These are phyloP conservation scores for Cladosporium sphaerospermum DNA, from an alignment of 2,329 filamentous ascomycete genomes.

Conservation along the genomic window DNA sequence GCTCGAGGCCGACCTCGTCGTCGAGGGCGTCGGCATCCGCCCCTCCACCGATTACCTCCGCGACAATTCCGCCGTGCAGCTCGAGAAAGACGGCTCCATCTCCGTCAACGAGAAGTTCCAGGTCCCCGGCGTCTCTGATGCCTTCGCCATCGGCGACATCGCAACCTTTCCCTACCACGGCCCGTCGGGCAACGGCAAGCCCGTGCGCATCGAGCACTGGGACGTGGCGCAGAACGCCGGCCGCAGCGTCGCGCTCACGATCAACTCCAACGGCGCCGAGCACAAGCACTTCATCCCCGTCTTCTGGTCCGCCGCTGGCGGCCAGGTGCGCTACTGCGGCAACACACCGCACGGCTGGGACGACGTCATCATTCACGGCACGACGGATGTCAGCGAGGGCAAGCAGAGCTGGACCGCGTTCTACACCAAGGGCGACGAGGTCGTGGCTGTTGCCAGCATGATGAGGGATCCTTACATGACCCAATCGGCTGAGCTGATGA, in stretches of 20 bases:
- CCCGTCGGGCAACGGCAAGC: constrained; percentile 68
- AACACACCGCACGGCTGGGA: constrained; percentile 80
- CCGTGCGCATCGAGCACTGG: constrained; percentile 92
- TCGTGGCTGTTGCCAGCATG: constrained; percentile 89
- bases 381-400: constrained; percentile 51
- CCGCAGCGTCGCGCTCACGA: constrained; percentile 69
- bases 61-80: constrained; percentile 64
- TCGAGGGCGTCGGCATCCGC: constrained; percentile 82
- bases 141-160: constrained; percentile 93
- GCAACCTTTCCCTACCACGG: constrained; percentile 92
- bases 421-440: constrained; percentile 77
- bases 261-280: constrained; percentile 57
- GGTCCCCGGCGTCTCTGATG: constrained; percentile 68
- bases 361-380: constrained; percentile 72
- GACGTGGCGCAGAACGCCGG: constrained; percentile 94
- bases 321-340: constrained; percentile 88
- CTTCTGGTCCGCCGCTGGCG: constrained; percentile 91
- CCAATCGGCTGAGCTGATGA: constrained; percentile 80
- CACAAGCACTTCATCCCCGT: constrained; percentile 78
- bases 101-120: constrained; percentile 73
- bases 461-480: constrained; percentile 79
- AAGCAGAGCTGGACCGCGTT: constrained; percentile 81
- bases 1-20: constrained; percentile 80
- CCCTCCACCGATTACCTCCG: constrained; percentile 80
- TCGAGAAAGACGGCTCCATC: constrained; percentile 81